Evolutionary conservation across 306 rosid genomes (phyloP).

Genomic region (Quercus parvula): DNA sequence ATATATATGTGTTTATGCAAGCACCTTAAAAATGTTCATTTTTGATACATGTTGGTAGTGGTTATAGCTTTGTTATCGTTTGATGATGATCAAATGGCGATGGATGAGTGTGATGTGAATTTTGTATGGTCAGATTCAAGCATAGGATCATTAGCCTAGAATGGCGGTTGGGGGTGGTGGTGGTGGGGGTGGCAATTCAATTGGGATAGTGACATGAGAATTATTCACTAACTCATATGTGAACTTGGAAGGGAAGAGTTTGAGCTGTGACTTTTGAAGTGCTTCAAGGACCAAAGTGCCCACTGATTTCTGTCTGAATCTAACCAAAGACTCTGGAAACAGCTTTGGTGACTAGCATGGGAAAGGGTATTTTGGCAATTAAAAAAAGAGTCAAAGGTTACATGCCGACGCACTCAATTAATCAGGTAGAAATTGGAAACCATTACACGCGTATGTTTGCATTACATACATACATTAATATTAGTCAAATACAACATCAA

Average conservation of each 20-base stretch:
- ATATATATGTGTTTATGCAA: conserved; percentile 35
- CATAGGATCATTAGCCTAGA: conserved; percentile 36
- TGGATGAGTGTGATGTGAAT: conserved; percentile 7
- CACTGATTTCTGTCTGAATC: not conserved
- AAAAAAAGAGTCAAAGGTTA: conserved; percentile 39
- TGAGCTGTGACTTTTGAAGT: not conserved
- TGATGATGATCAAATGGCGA: conserved; percentile 34
- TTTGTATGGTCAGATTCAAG: conserved; percentile 1
- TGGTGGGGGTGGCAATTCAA: conserved; percentile 42
- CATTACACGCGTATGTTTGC: not conserved
- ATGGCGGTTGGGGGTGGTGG: conserved; percentile 49
- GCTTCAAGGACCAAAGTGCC: conserved; percentile 15
- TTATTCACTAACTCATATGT: conserved; percentile 15
- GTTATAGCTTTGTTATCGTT: conserved; percentile 20
- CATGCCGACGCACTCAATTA: conserved; percentile 49
- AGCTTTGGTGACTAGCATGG: not conserved
- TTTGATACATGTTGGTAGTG: conserved; percentile 13
- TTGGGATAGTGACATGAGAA: conserved; percentile 26
- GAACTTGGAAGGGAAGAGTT: conserved; percentile 13
- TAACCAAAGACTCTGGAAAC: not conserved
- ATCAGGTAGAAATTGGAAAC: conserved; percentile 1
- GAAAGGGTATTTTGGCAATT: conserved; percentile 38
- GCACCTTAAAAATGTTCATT: conserved; percentile 3
- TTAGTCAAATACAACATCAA: not conserved
- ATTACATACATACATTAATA: not conserved